A percentile compares a stretch with the other conserved stretches of the same genome.
phyloP scores from a whole-genome alignment of 2,329 filamentous ascomycete species.

The Paraphoma sp. region DNA sequence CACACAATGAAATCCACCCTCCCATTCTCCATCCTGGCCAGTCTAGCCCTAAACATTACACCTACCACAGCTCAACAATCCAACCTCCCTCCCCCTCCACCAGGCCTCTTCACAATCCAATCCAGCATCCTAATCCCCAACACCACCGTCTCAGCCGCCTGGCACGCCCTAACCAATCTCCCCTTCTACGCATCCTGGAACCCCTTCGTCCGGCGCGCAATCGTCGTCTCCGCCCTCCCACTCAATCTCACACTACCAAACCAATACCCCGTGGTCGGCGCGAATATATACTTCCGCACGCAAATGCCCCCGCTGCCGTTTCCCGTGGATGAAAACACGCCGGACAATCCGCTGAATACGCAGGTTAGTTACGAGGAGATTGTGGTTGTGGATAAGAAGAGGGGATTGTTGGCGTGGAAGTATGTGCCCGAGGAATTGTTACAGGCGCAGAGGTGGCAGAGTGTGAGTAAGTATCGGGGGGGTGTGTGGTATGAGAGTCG shows the following conservation, averaged over 20 bases:
- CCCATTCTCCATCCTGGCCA: background rate
- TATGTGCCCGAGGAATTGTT: constrained; percentile 17
- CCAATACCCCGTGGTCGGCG: constrained; percentile 33
- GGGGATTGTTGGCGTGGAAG: constrained; percentile 35
- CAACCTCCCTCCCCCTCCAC: constrained; percentile 32
- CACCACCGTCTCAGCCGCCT: constrained; percentile 26
- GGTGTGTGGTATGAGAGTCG: constrained; percentile 39
- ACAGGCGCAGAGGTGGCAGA: constrained; percentile 36
- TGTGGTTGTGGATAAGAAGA: constrained; percentile 33
- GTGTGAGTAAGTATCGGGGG: constrained; percentile 31
- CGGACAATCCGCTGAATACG: constrained; percentile 30
- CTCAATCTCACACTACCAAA: constrained; percentile 25
- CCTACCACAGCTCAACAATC: constrained; percentile 2
- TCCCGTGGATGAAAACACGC: constrained; percentile 32
- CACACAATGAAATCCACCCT: background rate
- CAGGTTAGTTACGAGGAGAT: constrained; percentile 36
- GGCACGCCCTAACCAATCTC: constrained; percentile 37
- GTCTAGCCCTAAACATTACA: background rate
- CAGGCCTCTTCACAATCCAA: constrained; percentile 38
- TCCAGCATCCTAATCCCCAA: constrained; percentile 31
- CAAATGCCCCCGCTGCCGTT: constrained; percentile 39
- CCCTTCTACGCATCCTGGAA: constrained; percentile 39
- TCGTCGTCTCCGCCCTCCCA: constrained; percentile 20
- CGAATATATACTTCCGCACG: constrained; percentile 29
- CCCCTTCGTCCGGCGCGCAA: constrained; percentile 37